A percentile compares a stretch with the other conserved stretches of the same genome.
These are phyloP conservation scores for Cyphellophora attinorum DNA, from an alignment of 2,329 filamentous ascomycete species.

Conservation along the genomic window DNA sequence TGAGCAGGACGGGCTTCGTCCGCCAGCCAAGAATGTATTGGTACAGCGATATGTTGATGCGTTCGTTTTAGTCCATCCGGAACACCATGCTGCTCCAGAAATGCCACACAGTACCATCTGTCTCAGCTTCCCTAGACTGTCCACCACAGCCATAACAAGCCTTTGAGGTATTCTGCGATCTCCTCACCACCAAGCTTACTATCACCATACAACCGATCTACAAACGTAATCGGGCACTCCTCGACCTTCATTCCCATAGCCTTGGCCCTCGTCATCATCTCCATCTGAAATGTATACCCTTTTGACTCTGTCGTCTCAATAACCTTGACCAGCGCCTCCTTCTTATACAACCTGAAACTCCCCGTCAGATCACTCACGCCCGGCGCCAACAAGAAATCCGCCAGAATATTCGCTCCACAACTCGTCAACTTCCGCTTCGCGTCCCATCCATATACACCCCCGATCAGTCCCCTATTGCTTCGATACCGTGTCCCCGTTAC, in stretches of 20 bases:
- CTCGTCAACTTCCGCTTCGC: conserved; percentile 68
- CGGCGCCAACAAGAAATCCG: conserved; percentile 84
- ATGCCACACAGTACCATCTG: too few species aligned
- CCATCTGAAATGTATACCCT: conserved; percentile 99
- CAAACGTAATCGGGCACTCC: conserved; percentile 93
- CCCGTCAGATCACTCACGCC: conserved; percentile 94
- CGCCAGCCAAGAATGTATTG: too few species aligned
- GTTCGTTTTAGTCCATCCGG: too few species aligned
- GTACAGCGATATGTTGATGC: too few species aligned
- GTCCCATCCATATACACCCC: conserved; percentile 94
- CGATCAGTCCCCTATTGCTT: conserved; percentile 54
- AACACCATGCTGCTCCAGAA: too few species aligned
- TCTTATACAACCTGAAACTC: conserved; percentile 92
- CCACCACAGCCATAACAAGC: conserved; percentile 66
- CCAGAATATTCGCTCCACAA: conserved; percentile 86
- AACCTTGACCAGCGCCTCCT: conserved; percentile 75
- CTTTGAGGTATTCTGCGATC: conserved; percentile 93
- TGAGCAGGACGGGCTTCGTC: too few species aligned
- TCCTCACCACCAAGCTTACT: conserved; percentile 90
- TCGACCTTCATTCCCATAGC: conserved; percentile 88
- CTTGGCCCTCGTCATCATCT: conserved; percentile 97
- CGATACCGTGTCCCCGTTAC: conserved; percentile 87
- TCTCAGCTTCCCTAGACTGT: too few species aligned
- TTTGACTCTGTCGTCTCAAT: conserved; percentile 88
- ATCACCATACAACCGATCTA: conserved; percentile 90